phyloP scores from a whole-genome alignment of 2,329 filamentous ascomycete species.

The Diaporthe sp. region DNA sequence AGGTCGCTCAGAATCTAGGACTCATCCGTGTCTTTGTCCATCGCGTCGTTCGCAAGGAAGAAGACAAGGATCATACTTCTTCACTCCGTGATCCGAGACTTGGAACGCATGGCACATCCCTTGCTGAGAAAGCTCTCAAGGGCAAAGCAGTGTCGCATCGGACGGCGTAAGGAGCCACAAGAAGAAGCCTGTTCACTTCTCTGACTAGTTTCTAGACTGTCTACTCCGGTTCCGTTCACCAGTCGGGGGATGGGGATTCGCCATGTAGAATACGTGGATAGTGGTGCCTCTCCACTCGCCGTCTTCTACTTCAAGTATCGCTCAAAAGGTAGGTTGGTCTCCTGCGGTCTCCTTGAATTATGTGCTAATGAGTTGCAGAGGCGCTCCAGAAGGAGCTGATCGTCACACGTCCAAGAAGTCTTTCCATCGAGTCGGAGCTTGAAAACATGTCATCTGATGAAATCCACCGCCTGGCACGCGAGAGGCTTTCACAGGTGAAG shows the following conservation, averaged over 20 bases:
- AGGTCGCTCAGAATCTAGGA: slow-evolving; percentile 13
- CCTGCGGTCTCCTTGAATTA: too few relatives aligned
- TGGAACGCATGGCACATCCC: not conserved
- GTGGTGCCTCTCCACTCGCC: slow-evolving; percentile 46
- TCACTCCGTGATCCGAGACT: not conserved
- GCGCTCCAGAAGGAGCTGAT: slow-evolving; percentile 51
- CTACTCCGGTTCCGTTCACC: not conserved
- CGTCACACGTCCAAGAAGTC: slow-evolving; percentile 46
- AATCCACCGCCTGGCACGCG: slow-evolving; percentile 49
- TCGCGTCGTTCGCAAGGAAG: not conserved
- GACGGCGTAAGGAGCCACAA: slow-evolving; percentile 46
- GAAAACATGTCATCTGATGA: slow-evolving; percentile 46
- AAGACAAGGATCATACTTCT: too few relatives aligned
- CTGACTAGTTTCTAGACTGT: not conserved
- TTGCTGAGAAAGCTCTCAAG: slow-evolving; percentile 53
- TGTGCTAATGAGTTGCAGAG: slow-evolving; percentile 42
- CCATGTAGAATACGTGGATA: not conserved
- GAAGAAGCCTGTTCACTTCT: not conserved
- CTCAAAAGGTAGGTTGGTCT: slow-evolving; percentile 45
- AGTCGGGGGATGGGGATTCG: too few relatives aligned
- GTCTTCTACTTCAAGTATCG: slow-evolving; percentile 52
- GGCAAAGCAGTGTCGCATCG: slow-evolving; percentile 52
- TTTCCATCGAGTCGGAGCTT: slow-evolving; percentile 43
- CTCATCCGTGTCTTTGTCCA: not conserved
- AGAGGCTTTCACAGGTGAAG: slow-evolving; percentile 48